phyloP scores from a whole-genome alignment of 129 eudicot species.

The Flaveria bidentis region DNA sequence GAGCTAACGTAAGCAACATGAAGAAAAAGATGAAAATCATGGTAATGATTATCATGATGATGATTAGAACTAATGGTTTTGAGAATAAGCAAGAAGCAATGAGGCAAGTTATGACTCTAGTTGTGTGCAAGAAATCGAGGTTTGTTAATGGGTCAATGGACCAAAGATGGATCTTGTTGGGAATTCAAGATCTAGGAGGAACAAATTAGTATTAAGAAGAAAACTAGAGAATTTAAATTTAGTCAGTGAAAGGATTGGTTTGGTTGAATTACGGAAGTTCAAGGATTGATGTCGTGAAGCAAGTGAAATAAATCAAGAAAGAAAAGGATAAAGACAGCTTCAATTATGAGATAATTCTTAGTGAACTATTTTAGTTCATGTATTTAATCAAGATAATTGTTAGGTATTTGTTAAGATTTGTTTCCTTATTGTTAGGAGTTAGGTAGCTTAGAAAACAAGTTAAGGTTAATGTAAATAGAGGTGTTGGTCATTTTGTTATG shows the following conservation, averaged over 20 bases:
- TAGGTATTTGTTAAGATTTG: neutral
- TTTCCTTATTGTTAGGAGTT: neutral
- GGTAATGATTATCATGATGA: neutral
- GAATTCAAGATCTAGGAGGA: neutral
- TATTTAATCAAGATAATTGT: neutral
- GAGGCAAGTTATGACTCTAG: neutral
- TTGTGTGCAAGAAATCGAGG: neutral
- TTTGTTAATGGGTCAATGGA: neutral
- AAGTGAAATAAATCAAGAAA: too few relatives aligned
- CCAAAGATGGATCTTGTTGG: neutral
- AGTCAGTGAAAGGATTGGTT: too few relatives aligned
- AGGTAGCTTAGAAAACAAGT: neutral
- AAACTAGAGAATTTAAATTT: neutral
- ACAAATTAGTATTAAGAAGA: neutral
- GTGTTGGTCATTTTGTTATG: neutral
- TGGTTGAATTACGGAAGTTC: too few relatives aligned
- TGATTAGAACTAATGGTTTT: neutral
- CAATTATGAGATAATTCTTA: too few relatives aligned
- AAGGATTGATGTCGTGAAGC: too few relatives aligned
- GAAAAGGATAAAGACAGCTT: too few relatives aligned
- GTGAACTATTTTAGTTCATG: neutral
- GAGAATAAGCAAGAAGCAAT: neutral
- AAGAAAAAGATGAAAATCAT: too few relatives aligned
- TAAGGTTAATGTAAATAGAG: neutral
- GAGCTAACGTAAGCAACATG: too few relatives aligned